Evolutionary conservation across 2,329 filamentous ascomycete genomes (phyloP).

Genomic region (Sordariomycetes sp.): DNA sequence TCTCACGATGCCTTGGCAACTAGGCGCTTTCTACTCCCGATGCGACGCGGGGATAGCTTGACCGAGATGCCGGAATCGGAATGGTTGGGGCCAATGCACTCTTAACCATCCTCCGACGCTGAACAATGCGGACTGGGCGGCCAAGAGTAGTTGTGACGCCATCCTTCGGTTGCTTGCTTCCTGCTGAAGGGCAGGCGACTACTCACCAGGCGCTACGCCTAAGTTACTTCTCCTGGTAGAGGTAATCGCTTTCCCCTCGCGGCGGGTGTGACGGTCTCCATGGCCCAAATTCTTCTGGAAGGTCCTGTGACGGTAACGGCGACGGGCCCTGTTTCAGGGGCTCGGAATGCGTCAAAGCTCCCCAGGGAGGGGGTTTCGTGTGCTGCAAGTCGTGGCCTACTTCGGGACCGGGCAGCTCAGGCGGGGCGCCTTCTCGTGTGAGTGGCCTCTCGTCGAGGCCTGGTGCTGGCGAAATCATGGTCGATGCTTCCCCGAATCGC

Average conservation of each 20-base stretch:
- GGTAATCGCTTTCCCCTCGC: no score
- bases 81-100: neutral
- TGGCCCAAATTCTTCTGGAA: neutral
- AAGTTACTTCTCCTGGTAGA: neutral
- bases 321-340: conserved; percentile 1
- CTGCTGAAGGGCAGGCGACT: neutral
- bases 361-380: neutral
- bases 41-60: neutral
- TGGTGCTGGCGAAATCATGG: no score
- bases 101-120: neutral
- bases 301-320: neutral
- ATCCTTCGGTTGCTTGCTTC: neutral
- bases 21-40: neutral
- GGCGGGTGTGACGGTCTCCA: neutral
- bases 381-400: neutral
- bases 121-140: neutral
- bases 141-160: neutral
- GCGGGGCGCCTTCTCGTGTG: no score
- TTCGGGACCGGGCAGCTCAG: neutral
- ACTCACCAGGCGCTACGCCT: neutral
- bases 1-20: neutral
- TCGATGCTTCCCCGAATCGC: neutral
- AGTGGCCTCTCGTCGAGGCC: no score
- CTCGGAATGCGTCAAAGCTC: neutral
- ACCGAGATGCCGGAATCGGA: neutral